Base-by-base conservation (phyloP, 768 basidiomycete genomes). In the Clitopilus passeckerianus region DNA sequence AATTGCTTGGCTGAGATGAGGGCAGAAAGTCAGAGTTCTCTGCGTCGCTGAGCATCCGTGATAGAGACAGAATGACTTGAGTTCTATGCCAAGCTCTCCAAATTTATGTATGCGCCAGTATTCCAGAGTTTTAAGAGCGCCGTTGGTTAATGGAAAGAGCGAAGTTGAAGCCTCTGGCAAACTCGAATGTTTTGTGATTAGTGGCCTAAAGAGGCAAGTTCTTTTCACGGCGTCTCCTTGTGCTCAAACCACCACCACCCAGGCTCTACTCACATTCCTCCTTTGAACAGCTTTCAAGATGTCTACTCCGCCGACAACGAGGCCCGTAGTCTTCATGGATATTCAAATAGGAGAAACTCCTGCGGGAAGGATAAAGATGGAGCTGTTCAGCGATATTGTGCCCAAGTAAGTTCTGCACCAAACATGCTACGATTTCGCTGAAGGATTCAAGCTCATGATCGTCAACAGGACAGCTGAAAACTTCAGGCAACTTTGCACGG, bases 271-370 rank as follows among this genome's bases (percentile, higher is more conserved):
- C 46, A n/a, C n/a, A 12, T 23, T 50, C 46, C 46, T 15, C 37
- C 3, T 5, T 9, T 3, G n/a, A 50, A 50, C 5, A n/a, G 22
- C 46, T 50, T 50, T n/a, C 6, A 23, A 12, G 22, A 50, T 50
- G 46, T 55, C 54, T 1, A 34, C 54, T 10, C 74, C 83, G 33
- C 76, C 78, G 18, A 71, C 79, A 30, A 76, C 80, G 1, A 84
- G 96, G 16, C 96, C 97, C 0, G 77, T 99, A 53, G 95, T 97
- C 58, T 99, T 99, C 72, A 95, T 99, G 86, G 97, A 99, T 70
- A 79, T 98, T 61, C 85, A 91, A 54, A 98, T 99, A 54, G 97
- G 97, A 46, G 96, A 98, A 76, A 98, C 95, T 0, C 92, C 93
- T 33, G 93, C 93, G 2, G 96, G 95, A 15, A 77, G 97, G 33